Base-by-base conservation (phyloP, 805 yeast species). In the Yarrowia deformans region DNA sequence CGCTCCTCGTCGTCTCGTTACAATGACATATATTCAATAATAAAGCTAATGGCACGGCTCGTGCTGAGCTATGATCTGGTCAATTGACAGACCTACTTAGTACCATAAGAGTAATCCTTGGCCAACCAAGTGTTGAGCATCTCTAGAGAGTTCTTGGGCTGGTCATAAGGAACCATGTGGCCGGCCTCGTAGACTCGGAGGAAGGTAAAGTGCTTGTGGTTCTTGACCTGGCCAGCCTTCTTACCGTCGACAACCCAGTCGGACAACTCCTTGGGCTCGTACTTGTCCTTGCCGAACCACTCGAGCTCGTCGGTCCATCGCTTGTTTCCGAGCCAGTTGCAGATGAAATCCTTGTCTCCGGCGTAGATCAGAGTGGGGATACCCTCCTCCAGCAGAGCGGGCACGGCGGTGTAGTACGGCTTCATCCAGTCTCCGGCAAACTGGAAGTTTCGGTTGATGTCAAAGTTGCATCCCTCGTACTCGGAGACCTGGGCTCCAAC, bases 141-240 rank as follows among this genome's bases (percentile, higher is more conserved):
- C 42, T 85, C 85, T 73, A 88, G 82, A 1, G 95, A 82, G 73
- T 84, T 84, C 73, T 84, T 88, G 13, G 97, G 97, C 81, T 91
- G 94, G 79, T 92, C 94, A 74, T 83, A 89, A 39, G 97, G 97
- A 72, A 91, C 97, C 97, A 92, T 90, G 79, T 92, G 97, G 13
- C 97, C 97, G 48, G 94, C 97, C 72, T 87, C 90, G 73, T 79
- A 89, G 49, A 92, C 84, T 77, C 97, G 85, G 75, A 91, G 83
- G 80, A 90, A 92, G 3, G 97, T 88, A 75, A 92, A 88, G 55
- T 87, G 84, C 39, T 85, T 87, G 74, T 80, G 84, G 77, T 86
- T 90, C 79, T 90, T 90, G 39, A 87, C 87, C 74, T 88, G 86
- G 69, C 97, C 97, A 32, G 87, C 85, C 48, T 78, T 75, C 71